phyloP scores from a whole-genome alignment of 1,284 basidiomycete species.

The Malassezia globosa region DNA sequence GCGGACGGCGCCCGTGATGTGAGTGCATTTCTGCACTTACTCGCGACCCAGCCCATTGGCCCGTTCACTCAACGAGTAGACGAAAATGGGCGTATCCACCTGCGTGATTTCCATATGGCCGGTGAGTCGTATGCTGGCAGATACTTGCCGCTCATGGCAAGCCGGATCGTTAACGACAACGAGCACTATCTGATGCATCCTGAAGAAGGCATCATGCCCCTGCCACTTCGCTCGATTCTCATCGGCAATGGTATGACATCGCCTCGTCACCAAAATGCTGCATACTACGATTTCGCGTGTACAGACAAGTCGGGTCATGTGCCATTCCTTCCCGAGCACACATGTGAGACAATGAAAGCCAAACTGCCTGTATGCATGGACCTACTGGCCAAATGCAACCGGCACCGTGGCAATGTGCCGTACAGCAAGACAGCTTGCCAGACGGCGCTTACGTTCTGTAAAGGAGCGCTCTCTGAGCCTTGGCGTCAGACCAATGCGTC shows the following conservation, averaged over 20 bases:
- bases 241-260: constrained; percentile 46
- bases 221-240: constrained; percentile 33
- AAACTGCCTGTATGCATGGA: constrained; percentile 28
- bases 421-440: constrained; percentile 33
- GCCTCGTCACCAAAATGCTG: constrained; percentile 36
- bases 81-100: background rate
- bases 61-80: background rate
- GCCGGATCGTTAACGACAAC: constrained; percentile 39
- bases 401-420: constrained; percentile 16
- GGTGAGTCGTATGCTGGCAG: constrained; percentile 43
- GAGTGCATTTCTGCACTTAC: constrained; percentile 41
- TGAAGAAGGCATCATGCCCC: constrained; percentile 29
- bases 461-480: constrained; percentile 25
- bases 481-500: constrained; percentile 31
- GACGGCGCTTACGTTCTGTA: constrained; percentile 32
- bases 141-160: constrained; percentile 37
- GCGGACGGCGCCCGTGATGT: constrained; percentile 36
- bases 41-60: constrained; percentile 29
- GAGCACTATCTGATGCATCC: constrained; percentile 27
- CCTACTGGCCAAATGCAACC: constrained; percentile 39
- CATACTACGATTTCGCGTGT: constrained; percentile 41
- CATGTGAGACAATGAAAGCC: constrained; percentile 29
- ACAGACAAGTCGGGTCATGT: constrained; percentile 28
- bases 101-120: constrained; percentile 34
- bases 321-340: constrained; percentile 26